A percentile compares a stretch with the other conserved stretches of the same genome.
phyloP scores from a whole-genome alignment of 371 early-diverging fungal genomes.

The Mucor plumbeus region DNA sequence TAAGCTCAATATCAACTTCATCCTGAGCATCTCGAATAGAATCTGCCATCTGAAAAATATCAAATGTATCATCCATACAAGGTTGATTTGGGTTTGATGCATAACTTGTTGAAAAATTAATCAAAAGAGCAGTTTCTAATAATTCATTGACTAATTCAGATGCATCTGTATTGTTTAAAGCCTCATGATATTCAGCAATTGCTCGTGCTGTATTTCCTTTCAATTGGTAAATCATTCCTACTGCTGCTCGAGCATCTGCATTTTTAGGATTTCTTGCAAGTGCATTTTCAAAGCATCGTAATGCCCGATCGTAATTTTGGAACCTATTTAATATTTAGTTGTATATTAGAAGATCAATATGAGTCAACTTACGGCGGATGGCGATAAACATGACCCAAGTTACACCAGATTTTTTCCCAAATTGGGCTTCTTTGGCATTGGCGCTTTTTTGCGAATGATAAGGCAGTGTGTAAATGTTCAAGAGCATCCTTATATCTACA shows the following conservation, averaged over 20 bases:
- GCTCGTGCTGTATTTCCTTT: conserved; percentile 56
- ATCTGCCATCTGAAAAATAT: conserved; percentile 14
- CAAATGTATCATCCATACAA: conserved; percentile 8
- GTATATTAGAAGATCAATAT: not conserved
- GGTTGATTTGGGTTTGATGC: not conserved
- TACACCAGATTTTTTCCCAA: conserved; percentile 71
- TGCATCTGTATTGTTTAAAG: conserved; percentile 19
- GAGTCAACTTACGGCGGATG: conserved; percentile 54
- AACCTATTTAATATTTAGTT: conserved; percentile 8
- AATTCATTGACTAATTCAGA: conserved; percentile 13
- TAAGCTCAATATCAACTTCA: conserved; percentile 17
- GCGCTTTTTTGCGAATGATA: conserved; percentile 52
- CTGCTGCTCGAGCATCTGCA: conserved; percentile 38
- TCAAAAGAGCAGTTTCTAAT: conserved; percentile 15
- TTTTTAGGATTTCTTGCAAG: conserved; percentile 41
- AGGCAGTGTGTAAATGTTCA: conserved; percentile 54
- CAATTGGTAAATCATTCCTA: conserved; percentile 63
- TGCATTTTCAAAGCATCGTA: conserved; percentile 57
- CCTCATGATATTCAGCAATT: conserved; percentile 59
- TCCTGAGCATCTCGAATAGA: conserved; percentile 1
- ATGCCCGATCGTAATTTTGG: conserved; percentile 39
- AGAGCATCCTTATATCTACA: conserved; percentile 61
- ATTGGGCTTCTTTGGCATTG: conserved; percentile 41
- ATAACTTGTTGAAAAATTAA: not conserved
- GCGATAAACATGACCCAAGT: conserved; percentile 74